phyloP scores from a whole-genome alignment of 768 basidiomycete species.

The Suillus americanus region DNA sequence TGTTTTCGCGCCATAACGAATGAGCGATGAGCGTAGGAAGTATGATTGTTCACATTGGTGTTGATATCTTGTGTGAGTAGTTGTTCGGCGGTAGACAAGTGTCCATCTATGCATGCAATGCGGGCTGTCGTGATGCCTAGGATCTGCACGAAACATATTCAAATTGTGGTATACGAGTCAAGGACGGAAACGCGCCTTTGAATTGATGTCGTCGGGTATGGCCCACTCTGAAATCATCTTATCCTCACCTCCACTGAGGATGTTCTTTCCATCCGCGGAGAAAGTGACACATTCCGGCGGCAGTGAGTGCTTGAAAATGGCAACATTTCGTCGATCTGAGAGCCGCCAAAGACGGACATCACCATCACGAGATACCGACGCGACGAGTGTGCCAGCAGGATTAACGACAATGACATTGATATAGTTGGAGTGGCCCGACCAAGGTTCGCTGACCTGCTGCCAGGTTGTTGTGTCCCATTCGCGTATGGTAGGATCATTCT shows the following conservation, averaged over 20 bases:
- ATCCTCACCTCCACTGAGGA: neutral
- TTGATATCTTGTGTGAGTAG: neutral
- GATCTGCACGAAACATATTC: neutral
- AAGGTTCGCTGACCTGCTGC: neutral
- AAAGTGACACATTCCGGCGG: neutral
- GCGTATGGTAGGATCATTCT: neutral
- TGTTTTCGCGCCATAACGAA: neutral
- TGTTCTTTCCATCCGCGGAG: neutral
- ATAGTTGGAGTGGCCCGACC: neutral
- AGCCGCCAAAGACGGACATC: neutral
- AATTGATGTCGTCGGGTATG: rapidly evolving
- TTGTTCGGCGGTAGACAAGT: neutral
- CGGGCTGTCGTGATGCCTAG: neutral
- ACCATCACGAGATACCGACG: neutral
- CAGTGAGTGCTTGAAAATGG: neutral
- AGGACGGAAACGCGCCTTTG: neutral
- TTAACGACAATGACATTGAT: neutral
- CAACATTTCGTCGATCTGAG: neutral
- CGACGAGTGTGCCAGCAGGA: neutral
- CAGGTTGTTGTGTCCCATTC: neutral
- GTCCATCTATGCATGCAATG: neutral
- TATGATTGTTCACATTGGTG: neutral
- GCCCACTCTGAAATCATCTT: neutral
- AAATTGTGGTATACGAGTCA: neutral
- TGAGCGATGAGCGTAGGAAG: neutral